Base-by-base conservation (phyloP, 2,329 filamentous ascomycete genomes). In the Arthrobotrys megalospora region DNA sequence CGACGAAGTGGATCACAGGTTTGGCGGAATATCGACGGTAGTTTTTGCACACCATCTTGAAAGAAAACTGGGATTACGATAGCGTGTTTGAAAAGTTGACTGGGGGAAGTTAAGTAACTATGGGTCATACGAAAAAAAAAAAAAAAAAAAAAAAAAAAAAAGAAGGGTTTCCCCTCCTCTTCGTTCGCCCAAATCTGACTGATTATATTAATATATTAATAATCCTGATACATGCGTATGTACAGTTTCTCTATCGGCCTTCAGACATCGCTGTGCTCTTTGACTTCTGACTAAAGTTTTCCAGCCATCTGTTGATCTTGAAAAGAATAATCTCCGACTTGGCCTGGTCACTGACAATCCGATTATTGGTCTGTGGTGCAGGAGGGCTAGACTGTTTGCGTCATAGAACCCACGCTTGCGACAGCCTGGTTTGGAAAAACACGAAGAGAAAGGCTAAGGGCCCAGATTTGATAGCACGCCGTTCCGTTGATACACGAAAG, bases 321-420 rank as follows among this genome's bases (percentile, higher is more conserved):
- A 36, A 41, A 41, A 43, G 21, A 41, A 70, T 62, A 60, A 70
- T 70, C 66, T 70, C 66, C 66, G 66, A 70, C 38, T 43, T 68
- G 48, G 65, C 36, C 38, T n/a, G 66, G 53, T 16, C 12, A 34
- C 11, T 14, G 19, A n/a, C 12, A 12, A 16, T 38, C 52, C 52
- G 47, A 58, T 55, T 64, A 47, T 66, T 52, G 45, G 62, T 1
- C 19, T 41, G 50, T 16, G 45, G 19, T 41, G 62, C 58, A 48
- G 41, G 45, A 53, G 36, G 50, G 55, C 60, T 73, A 66, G 64
- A 14, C 69, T 73, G 50, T 73, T 73, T 73, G 69, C 69, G 69
- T 73, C 69, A 73, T 73, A 65, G 60, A 53, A 6, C 55, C 36
- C 21, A 38, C 69, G 69, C 45, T 73, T 73, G 69, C 69, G 69